These are phyloP conservation scores for Apophysomyces ossiformis DNA, from an alignment of 371 early-diverging fungal species.

Conservation along the genomic window DNA sequence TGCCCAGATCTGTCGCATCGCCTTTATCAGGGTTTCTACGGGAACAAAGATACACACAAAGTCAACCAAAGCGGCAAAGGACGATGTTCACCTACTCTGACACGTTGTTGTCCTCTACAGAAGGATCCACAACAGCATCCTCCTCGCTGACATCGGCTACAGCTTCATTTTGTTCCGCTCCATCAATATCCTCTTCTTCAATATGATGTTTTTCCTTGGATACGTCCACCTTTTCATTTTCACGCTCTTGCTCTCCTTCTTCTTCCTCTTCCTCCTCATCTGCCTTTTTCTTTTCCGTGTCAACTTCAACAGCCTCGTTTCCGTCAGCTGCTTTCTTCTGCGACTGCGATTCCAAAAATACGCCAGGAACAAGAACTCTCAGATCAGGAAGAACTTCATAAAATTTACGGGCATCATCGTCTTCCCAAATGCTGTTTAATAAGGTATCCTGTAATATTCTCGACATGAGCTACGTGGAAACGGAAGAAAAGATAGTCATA, in stretches of 20 bases:
- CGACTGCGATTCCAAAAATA: constrained; percentile 67
- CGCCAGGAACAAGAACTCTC: constrained; percentile 74
- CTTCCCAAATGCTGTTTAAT: constrained; percentile 81
- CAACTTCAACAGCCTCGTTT: constrained; percentile 16
- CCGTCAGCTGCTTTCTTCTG: constrained; percentile 40
- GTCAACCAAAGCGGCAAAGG: not conserved
- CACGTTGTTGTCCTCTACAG: constrained; percentile 40
- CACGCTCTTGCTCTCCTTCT: constrained; percentile 18
- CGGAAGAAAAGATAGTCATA: constrained; percentile 23
- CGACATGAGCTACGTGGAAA: not conserved
- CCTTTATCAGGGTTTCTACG: constrained; percentile 27
- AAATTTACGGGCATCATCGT: constrained; percentile 84
- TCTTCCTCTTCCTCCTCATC: constrained; percentile 17
- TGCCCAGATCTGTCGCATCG: constrained; percentile 40
- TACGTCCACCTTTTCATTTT: constrained; percentile 24
- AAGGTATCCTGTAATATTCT: constrained; percentile 36
- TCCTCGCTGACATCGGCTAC: constrained; percentile 19
- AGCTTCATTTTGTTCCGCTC: constrained; percentile 14
- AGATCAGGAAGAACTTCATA: constrained; percentile 85
- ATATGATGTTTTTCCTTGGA: constrained; percentile 29
- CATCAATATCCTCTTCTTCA: constrained; percentile 22
- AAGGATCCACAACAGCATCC: constrained; percentile 21
- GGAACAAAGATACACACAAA: not conserved
- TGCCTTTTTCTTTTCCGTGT: constrained; percentile 21
- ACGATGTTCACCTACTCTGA: constrained; percentile 27